Evolutionary conservation across 129 eudicot genomes (phyloP), one percentile per base, ranked within the genome.

Genomic region (Centrapalus pauciflorus): DNA sequence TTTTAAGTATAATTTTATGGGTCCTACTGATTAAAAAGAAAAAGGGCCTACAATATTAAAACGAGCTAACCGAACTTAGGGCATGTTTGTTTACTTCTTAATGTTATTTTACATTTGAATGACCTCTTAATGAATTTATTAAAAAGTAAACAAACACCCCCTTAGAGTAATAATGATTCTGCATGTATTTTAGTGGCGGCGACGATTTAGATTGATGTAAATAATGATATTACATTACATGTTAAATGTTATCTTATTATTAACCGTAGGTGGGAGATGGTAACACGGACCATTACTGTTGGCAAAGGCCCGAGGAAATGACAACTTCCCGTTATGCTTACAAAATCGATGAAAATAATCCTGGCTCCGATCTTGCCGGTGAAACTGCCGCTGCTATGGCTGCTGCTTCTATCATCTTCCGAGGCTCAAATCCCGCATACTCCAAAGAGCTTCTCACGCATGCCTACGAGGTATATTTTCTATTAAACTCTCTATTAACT

Each of bases 241-340:
- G 34, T 33, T 37, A 25, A 12, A 14, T 24, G 11, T 50, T 24
- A 4, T 32, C 7, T 10, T 28, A 28, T 13, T n/a, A n/a, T n/a
- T n/a, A n/a, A n/a, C n/a, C 41, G 13, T 57, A 85, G 93, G 97
- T 90, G 7, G 97, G 97, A 14, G 97, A 90, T 8, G 95, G 90
- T n/a, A 70, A 78, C 24, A 79, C 91, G 0, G 97, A 90, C 26
- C 97, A 90, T 51, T 67, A 72, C 14, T 90, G 97, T 58, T 90
- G 95, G 97, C 91, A 90, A 75, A 72, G 97, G 67, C 91, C 95
- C 2, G 97, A 90, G 77, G 92, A 87, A 54, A 90, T 90, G 97
- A 80, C 87, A 5, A 90, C 97, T 0, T 78, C 97, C 1, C 76
- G 97, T 40, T 70, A 77, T 3, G 87, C 92, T 7, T 90, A 82